These are phyloP conservation scores for Aspergillus homomorphus DNA, from an alignment of 495 filamentous ascomycete species.

Conservation along the genomic window DNA sequence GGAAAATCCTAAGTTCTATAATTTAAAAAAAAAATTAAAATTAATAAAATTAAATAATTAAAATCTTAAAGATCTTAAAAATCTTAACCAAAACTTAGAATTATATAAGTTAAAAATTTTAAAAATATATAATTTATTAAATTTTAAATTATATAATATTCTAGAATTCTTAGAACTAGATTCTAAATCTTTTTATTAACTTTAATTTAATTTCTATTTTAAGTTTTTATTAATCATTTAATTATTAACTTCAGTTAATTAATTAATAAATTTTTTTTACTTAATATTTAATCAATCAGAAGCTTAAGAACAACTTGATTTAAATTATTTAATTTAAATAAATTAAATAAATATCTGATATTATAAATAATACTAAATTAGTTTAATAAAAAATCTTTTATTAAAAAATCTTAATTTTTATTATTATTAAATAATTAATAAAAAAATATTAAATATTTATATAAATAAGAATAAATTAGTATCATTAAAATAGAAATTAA, in stretches of 20 bases:
- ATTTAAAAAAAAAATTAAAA: background rate
- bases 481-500: background rate
- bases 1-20: background rate
- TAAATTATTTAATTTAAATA: too few relatives aligned
- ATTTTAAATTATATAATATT: too few relatives aligned
- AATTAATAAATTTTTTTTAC: background rate
- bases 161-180: too few relatives aligned
- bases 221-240: background rate
- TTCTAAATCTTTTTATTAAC: too few relatives aligned
- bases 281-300: background rate
- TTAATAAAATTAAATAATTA: background rate
- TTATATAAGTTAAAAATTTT: background rate
- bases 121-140: background rate
- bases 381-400: too few relatives aligned
- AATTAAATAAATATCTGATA: background rate
- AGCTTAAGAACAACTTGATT: background rate
- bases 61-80: background rate
- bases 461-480: background rate
- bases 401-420: too few relatives aligned
- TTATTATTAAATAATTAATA: background rate
- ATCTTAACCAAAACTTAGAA: background rate
- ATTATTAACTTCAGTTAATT: background rate
- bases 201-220: too few relatives aligned
- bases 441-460: background rate
- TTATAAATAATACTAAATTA: too few relatives aligned